These are phyloP conservation scores for Mortierella sp. DNA, from an alignment of 371 early-diverging fungal genomes.

Conservation along the genomic window DNA sequence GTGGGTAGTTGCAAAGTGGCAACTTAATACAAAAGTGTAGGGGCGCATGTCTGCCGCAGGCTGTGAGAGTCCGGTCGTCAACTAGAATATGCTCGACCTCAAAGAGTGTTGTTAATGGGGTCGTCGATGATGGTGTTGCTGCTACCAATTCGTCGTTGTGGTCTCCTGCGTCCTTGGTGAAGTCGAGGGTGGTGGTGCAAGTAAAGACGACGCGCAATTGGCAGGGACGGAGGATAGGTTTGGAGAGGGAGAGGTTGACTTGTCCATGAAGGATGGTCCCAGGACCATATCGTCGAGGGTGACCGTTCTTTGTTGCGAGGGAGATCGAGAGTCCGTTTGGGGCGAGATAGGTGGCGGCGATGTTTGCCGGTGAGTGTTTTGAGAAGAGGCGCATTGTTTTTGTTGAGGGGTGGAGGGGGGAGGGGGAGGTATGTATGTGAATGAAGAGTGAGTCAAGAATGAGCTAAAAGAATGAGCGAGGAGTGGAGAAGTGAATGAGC, in stretches of 20 bases:
- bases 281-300: constrained; percentile 30
- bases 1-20: constrained; percentile 48
- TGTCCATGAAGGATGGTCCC: constrained; percentile 39
- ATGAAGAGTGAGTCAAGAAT: not conserved
- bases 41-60: constrained; percentile 24
- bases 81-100: constrained; percentile 39
- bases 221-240: constrained; percentile 29
- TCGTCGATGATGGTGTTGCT: not conserved
- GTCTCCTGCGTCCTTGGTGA: not conserved
- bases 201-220: constrained; percentile 36
- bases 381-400: constrained; percentile 29
- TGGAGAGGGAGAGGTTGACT: constrained; percentile 31
- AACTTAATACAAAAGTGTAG: constrained; percentile 47
- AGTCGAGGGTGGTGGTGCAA: constrained; percentile 15
- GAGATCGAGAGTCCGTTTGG: constrained; percentile 27
- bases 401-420: not conserved
- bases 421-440: not conserved
- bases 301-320: constrained; percentile 23
- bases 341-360: constrained; percentile 21
- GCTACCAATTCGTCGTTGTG: not conserved
- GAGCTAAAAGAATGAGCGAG: not conserved
- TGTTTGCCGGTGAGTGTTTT: constrained; percentile 7
- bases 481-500: not conserved
- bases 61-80: constrained; percentile 26
- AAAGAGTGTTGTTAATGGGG: constrained; percentile 6